Evolutionary conservation across 192 early-diverging fungal species (phyloP), one percentile per base, ranked within the genome.

Genomic region (Funneliformis mosseae): DNA sequence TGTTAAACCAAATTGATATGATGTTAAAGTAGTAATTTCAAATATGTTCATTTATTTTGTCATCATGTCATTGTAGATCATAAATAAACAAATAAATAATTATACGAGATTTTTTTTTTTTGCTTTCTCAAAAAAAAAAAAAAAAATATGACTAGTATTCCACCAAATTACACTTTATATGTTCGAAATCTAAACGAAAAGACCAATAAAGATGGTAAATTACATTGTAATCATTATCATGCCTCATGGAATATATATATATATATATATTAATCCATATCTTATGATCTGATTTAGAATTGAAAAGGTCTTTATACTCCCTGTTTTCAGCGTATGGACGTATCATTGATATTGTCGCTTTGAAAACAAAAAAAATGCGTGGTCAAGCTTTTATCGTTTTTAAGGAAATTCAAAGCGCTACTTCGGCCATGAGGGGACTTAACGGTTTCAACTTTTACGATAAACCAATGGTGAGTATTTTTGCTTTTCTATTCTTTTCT

Each of bases 331-430:
- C 93, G 5, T 96, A 96, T 82, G 98, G 97, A 14, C 86, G 89
- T 68, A 88, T 99, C 39, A 80, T 97, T 25, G 96, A 96, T 83
- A 92, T 99, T 25, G 95, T 96, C 11, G 94, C 96, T 16, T 82
- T 90, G 66, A 93, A 94, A 81, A 97, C 93, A 9, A 79, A 83
- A 39, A 93, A 91, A 64, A 93, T 95, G 90, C 94, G 97, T 41
- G 97, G 96, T 21, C 98, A 99, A 86, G 98, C 98, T 0, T 97
- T 96, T 83, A 84, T 99, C 27, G 97, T 93, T 18, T 98, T 97
- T 80, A 84, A 87, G 42, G 93, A 97, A 77, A 91, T 97, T n/a
- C 83, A 94, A 8, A 84, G 89, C 21, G 95, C 98, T 4, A 97
- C 96, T 43, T 86, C 93, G 0, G 97, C 98, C 7, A 81, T 97